Evolutionary conservation across 129 eudicot species (phyloP).

Genomic region (Kitagawia praeruptora): DNA sequence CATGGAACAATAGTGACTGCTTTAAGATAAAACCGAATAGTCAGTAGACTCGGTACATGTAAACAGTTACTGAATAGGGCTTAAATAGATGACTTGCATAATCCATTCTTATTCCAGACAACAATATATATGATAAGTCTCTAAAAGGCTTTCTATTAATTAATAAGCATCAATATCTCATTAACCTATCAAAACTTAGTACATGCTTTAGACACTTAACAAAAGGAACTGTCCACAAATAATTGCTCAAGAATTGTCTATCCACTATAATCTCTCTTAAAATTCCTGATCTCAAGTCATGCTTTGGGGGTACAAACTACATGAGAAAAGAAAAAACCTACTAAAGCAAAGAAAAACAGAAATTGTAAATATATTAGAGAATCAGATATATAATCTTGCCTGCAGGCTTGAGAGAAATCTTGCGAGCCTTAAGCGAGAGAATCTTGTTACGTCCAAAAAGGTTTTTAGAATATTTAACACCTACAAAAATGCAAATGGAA

Average conservation of each 20-base stretch:
- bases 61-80: background rate
- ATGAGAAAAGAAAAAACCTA: background rate
- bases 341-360: background rate
- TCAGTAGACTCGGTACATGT: background rate
- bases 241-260: background rate
- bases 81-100: no score
- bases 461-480: slow-evolving; percentile 33
- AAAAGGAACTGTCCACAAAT: background rate
- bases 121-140: background rate
- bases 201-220: background rate
- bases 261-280: background rate
- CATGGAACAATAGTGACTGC: no score
- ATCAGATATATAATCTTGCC: slow-evolving; percentile 29
- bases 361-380: background rate
- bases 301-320: background rate
- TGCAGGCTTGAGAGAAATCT: slow-evolving; percentile 32
- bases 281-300: background rate
- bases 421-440: slow-evolving; percentile 46
- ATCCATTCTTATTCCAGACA: no score
- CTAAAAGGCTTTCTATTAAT: background rate
- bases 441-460: slow-evolving; percentile 38
- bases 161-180: background rate
- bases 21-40: no score
- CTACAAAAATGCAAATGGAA: slow-evolving; percentile 16
- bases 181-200: background rate